These are phyloP conservation scores for Alternaria arbusti DNA, from an alignment of 2,329 filamentous ascomycete species.

Conservation along the genomic window DNA sequence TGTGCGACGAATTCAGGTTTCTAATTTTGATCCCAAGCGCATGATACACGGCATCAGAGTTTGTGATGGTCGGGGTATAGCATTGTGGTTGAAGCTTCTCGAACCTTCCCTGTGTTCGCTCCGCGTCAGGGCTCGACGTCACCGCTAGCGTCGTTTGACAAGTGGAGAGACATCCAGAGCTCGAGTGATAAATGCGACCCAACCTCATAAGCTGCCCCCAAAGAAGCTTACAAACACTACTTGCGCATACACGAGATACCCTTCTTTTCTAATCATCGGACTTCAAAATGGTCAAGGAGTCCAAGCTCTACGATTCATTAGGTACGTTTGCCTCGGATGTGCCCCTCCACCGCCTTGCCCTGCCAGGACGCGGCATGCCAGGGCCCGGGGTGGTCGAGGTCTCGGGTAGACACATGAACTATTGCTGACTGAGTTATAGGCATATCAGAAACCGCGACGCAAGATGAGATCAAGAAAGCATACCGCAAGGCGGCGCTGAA, in stretches of 20 bases:
- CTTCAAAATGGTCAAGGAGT: constrained; percentile 85
- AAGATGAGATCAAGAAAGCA: constrained; percentile 97
- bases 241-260: constrained; percentile 21
- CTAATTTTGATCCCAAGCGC: not conserved
- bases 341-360: constrained; percentile 29
- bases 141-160: constrained; percentile 30
- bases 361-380: not conserved
- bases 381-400: constrained; percentile 8
- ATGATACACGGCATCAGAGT: not conserved
- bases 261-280: constrained; percentile 9
- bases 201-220: constrained; percentile 28
- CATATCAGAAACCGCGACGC: constrained; percentile 78
- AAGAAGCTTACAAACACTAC: constrained; percentile 12
- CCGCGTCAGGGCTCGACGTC: constrained; percentile 19
- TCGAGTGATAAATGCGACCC: constrained; percentile 35
- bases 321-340: constrained; percentile 44
- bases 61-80: constrained; percentile 1
- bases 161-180: constrained; percentile 38
- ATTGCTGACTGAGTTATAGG: constrained; percentile 43
- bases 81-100: constrained; percentile 41
- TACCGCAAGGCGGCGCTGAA: constrained; percentile 90
- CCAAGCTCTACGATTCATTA: constrained; percentile 90
- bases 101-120: constrained; percentile 40
- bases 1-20: not conserved
- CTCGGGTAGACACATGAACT: constrained; percentile 10